phyloP scores from a whole-genome alignment of 2,329 filamentous ascomycete species.

The Talaromyces verruculosus region DNA sequence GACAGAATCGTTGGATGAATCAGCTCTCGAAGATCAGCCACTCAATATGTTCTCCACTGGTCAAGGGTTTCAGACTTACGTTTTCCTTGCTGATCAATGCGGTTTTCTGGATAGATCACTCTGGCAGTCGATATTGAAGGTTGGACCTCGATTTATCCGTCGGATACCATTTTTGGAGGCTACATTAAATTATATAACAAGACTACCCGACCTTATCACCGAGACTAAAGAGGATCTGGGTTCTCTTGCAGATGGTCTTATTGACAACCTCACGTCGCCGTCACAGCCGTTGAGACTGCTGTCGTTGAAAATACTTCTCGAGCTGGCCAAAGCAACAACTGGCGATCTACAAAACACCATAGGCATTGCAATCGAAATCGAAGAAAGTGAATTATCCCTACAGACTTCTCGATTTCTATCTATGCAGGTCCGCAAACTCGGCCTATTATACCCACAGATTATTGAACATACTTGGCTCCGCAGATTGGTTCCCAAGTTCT shows the following conservation, averaged over 20 bases:
- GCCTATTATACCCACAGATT: conserved; percentile 60
- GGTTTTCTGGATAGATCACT: conserved; percentile 60
- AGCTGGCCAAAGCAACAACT: conserved; percentile 53
- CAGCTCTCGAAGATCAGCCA: conserved; percentile 59
- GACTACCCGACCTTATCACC: conserved; percentile 29
- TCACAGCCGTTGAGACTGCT: conserved; percentile 72
- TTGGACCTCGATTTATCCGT: conserved; percentile 65
- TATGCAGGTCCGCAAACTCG: conserved; percentile 82
- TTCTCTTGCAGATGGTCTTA: conserved; percentile 62
- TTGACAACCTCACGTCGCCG: conserved; percentile 71
- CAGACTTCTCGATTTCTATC: conserved; percentile 74
- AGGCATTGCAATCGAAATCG: conserved; percentile 70
- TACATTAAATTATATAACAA: conserved; percentile 53
- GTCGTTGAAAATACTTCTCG: conserved; percentile 69
- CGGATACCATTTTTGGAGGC: conserved; percentile 66
- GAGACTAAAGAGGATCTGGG: conserved; percentile 59
- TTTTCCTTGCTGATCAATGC: conserved; percentile 63
- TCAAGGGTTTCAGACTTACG: conserved; percentile 71
- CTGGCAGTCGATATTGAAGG: conserved; percentile 65
- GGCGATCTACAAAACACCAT: conserved; percentile 49
- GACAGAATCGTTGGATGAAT: conserved; percentile 63
- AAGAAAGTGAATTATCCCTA: conserved; percentile 74
- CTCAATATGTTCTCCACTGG: conserved; percentile 72
- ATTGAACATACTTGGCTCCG: conserved; percentile 64
- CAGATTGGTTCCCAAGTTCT: conserved; percentile 73